Conservation (phyloP, 768 basidiomycete species). For the Naganishia randhawae region DNA sequence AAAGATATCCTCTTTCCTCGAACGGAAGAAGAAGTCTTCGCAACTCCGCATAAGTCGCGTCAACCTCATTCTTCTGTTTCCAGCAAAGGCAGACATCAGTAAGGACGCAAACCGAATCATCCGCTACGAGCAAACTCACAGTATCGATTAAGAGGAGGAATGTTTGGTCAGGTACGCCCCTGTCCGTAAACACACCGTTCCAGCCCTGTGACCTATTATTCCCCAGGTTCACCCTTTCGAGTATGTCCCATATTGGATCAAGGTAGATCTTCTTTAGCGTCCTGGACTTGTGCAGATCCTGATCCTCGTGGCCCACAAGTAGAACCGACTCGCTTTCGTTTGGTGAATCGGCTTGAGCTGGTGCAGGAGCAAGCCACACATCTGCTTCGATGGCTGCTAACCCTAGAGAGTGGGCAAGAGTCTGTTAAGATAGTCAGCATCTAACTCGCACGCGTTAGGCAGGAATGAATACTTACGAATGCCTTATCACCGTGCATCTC, state of each 20-base stretch:
- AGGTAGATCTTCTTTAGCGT: constrained; percentile 35
- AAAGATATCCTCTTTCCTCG: constrained; percentile 33
- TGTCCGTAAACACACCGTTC: constrained; percentile 24
- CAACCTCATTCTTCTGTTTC: constrained; percentile 34
- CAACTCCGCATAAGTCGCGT: constrained; percentile 35
- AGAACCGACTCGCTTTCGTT: constrained; percentile 21
- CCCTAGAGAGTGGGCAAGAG: constrained; percentile 31
- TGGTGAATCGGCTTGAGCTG: neutral
- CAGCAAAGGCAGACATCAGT: neutral
- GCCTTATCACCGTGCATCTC: constrained; percentile 39
- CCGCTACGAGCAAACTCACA: constrained; percentile 27
- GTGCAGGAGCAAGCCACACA: constrained; percentile 14
- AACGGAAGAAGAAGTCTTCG: constrained; percentile 32
- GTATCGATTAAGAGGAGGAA: constrained; percentile 36
- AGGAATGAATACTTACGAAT: constrained; percentile 29
- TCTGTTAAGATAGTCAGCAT: constrained; percentile 16
- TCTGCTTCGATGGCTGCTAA: constrained; percentile 38
- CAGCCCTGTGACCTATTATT: constrained; percentile 16
- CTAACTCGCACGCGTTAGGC: neutral
- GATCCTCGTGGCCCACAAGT: constrained; percentile 30
- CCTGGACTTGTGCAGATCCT: constrained; percentile 27
- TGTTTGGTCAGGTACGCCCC: constrained; percentile 21
- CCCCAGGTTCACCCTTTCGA: constrained; percentile 23
- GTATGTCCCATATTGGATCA: constrained; percentile 31
- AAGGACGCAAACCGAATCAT: neutral